Conservation (phyloP, 371 early-diverging fungal genomes). For the Homolaphlyctis polyrhiza region DNA sequence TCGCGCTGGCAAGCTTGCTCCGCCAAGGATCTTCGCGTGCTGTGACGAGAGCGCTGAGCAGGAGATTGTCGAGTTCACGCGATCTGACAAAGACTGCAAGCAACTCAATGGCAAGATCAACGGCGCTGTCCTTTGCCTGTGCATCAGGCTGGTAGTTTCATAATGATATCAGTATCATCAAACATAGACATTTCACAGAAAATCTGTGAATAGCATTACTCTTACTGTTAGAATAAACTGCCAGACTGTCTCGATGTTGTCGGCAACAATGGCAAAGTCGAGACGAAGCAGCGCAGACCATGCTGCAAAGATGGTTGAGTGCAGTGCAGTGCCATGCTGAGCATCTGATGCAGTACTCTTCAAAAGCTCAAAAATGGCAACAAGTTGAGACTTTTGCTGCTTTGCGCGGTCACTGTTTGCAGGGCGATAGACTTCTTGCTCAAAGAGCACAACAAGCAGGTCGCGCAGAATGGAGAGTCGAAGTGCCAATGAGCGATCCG, state of each 20-base stretch:
- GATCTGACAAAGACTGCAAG: constrained; percentile 4
- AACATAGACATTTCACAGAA: too few species aligned
- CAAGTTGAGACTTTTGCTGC: neutral
- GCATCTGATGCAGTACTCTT: neutral
- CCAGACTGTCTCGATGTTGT: neutral
- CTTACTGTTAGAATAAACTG: neutral
- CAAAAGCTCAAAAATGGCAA: neutral
- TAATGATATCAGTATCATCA: too few species aligned
- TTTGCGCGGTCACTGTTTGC: neutral
- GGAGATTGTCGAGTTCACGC: neutral
- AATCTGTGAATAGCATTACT: too few species aligned
- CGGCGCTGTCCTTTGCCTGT: neutral
- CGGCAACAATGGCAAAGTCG: neutral
- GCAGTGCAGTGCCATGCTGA: too few species aligned
- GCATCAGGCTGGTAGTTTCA: neutral
- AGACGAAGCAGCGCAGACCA: neutral
- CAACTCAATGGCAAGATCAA: neutral
- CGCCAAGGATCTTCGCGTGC: neutral
- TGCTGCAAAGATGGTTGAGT: neutral
- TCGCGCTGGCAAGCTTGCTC: neutral
- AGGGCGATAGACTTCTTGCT: neutral
- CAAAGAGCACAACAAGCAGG: neutral
- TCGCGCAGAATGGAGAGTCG: neutral
- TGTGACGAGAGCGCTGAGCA: neutral
- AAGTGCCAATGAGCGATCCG: too few species aligned